Evolutionary conservation across 345 rosid genomes (phyloP).

Genomic region (Lagerstroemia speciosa): DNA sequence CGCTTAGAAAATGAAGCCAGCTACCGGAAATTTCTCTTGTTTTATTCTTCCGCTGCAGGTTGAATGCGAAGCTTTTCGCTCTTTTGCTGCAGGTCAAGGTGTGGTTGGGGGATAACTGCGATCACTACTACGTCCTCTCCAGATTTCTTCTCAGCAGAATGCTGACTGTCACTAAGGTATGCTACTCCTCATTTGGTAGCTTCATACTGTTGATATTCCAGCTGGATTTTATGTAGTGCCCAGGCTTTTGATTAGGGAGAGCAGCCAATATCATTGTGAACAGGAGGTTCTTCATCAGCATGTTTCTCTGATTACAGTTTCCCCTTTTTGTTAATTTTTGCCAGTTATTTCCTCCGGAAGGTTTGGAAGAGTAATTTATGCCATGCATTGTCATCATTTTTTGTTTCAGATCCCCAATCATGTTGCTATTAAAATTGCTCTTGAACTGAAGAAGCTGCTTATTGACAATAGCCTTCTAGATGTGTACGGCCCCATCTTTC

Average conservation of each 20-base stretch:
- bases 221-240: neutral
- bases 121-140: conserved; percentile 91
- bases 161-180: conserved; percentile 95
- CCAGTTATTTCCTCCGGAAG: neutral
- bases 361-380: neutral
- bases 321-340: neutral
- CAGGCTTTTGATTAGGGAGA: neutral
- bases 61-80: neutral
- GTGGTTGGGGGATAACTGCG: conserved; percentile 94
- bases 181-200: neutral
- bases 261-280: neutral
- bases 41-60: neutral
- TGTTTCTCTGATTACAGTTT: neutral
- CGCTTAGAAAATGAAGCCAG: neutral
- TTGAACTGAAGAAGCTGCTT: conserved; percentile 92
- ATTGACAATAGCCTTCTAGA: conserved; percentile 96
- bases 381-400: neutral
- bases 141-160: conserved; percentile 90
- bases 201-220: neutral
- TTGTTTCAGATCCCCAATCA: conserved; percentile 85
- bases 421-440: conserved; percentile 87
- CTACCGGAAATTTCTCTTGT: neutral
- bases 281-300: neutral
- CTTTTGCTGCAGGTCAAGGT: conserved; percentile 64
- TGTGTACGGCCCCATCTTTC: conserved; percentile 47